Evolutionary conservation across 306 rosid genomes (phyloP), one percentile per base, ranked within the genome.

Genomic region (Cyclanthera cordifolia): DNA sequence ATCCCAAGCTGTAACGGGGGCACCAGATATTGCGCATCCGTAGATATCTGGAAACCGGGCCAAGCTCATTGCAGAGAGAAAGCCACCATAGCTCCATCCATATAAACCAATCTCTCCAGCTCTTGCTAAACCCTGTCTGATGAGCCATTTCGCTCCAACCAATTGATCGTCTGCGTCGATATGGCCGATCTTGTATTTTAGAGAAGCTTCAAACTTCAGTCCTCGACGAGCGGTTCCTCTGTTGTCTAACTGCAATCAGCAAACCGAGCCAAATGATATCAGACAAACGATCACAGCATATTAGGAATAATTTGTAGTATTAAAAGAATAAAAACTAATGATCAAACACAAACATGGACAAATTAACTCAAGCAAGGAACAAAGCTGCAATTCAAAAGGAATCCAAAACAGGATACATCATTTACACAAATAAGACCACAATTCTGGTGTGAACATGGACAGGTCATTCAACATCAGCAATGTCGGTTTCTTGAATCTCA

Each of bases 41-140:
- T 86, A 93, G 75, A 82, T 68, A 30, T 84, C 91, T 1, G 99
- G 88, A 79, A 77, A 85, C 73, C 95, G 81, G 28, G 87, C 86
- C 59, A 93, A 78, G 47, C 91, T 51, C 85, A 90, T 85, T 10
- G 95, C 99, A 3, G 99, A 90, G 25, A 93, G 94, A 73, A 81
- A 93, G 45, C 99, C 99, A 0, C 97, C 99, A 2, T 93, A 93
- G 85, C 99, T 93, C 99, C 99, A 93, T 5, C 99, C 99, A 3
- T 88, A 93, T 75, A 93, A 74, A 19, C 99, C 99, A 14, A 93
- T 86, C 74, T 82, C 90, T 51, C 94, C 87, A 52, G 69, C 84
- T 76, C 82, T 75, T 41, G 99, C 82, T 19, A 93, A 87, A 61
- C 99, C 96, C 66, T 80, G 81, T 67, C 80, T 78, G 72, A 90